Base-by-base conservation (phyloP, 371 early-diverging fungal species). In the Basidiobolus meristosporus region DNA sequence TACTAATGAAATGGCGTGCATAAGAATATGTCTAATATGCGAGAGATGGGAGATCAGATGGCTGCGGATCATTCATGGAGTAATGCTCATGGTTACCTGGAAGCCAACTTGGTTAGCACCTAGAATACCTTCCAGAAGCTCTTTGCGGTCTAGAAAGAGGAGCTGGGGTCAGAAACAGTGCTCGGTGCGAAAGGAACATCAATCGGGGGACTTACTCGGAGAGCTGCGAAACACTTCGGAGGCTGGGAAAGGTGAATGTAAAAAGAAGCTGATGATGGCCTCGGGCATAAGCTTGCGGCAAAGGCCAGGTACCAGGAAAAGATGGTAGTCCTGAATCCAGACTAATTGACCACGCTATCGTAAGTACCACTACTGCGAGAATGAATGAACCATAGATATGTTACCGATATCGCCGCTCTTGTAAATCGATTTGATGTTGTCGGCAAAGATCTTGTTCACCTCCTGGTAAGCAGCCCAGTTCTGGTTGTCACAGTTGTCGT, bases 291-390 rank as follows among this genome's bases (percentile, higher is more conserved):
- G 57, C 47, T 70, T 56, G 28, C 90, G 75, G 10, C 98, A 52
- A 66, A 97, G 68, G 38, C 63, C 62, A 2, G 97, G 97, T 1
- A 95, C 68, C 18, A 92, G 57, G 50, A 95, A 65, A 31, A 96
- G 52, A 60, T 98, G 98, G 53, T 98, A 98, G 63, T 98, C 99
- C 53, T 98, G 96, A 34, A 98, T 75, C 95, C 93, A 97, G 23
- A 97, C 77, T 65, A 63, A 32, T 38, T 3, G n/a, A 26, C 40
- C 5, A 34, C 7, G 34, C 35, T 11, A 33, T 11, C 18, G 18
- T 30, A 11, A 40, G 16, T 46, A 35, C 34, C 9, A n/a, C 17
- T 15, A 30, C 35, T 36, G 20, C 17, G 22, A 15, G 41, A 6
- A 34, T 20, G 18, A 45, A 18, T n/a, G 7, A 12, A 5, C 3